Percentiles rank a stretch among this genome's conserved stretches.
These are phyloP conservation scores for Rhododendron ferrugineum DNA, from an alignment of 148 eudicot genomes.

Conservation along the genomic window DNA sequence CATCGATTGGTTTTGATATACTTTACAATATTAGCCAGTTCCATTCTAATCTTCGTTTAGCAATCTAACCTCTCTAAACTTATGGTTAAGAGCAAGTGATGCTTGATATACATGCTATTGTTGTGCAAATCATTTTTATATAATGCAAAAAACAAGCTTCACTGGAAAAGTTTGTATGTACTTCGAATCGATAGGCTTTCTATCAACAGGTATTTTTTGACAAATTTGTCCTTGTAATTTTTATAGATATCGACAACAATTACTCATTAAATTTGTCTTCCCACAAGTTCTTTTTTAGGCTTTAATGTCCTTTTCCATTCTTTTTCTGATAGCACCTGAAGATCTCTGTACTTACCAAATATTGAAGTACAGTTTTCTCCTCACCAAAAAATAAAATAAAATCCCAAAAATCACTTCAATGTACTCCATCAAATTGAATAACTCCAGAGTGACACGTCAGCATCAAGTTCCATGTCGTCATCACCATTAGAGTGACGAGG, in stretches of 20 bases:
- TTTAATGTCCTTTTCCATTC: not conserved
- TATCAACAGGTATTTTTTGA: not conserved
- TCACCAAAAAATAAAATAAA: not conserved
- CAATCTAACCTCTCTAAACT: too few species aligned
- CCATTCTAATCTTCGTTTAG: too few species aligned
- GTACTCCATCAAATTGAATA: constrained; percentile 8
- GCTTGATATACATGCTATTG: not conserved
- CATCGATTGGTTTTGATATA: too few species aligned
- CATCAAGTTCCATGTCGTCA: constrained; percentile 12
- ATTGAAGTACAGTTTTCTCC: not conserved
- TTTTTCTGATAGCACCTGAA: not conserved
- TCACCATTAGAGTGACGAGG: constrained; percentile 9
- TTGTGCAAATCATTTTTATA: too few species aligned
- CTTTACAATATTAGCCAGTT: too few species aligned
- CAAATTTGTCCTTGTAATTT: not conserved
- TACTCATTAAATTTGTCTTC: not conserved
- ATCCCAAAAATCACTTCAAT: too few species aligned
- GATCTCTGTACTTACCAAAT: not conserved
- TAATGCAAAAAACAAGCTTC: too few species aligned
- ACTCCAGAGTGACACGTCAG: constrained; percentile 28
- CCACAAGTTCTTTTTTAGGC: not conserved
- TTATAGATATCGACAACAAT: not conserved
- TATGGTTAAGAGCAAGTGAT: not conserved
- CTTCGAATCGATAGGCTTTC: too few species aligned
- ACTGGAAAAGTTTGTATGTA: too few species aligned